Evolutionary conservation across 2,329 filamentous ascomycete genomes (phyloP).

Genomic region (Tolypocladium nubicola): DNA sequence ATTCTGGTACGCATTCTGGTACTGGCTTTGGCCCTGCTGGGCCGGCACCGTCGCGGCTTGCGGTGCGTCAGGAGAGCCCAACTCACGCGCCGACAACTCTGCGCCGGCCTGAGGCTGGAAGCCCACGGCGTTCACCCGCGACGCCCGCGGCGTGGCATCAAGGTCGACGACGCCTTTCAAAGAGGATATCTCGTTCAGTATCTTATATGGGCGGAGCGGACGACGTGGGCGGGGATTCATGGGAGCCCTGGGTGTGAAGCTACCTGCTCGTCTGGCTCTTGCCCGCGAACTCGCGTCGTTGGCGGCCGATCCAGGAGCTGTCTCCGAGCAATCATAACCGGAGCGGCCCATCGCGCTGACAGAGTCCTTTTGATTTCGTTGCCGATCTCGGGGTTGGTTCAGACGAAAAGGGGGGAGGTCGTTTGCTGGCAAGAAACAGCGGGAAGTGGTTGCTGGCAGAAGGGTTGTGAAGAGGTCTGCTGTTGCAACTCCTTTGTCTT

Average conservation of each 20-base stretch:
- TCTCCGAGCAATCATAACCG: background rate
- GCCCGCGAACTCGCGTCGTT: background rate
- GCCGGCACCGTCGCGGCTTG: background rate
- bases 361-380: background rate
- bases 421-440: background rate
- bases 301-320: background rate
- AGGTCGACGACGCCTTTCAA: background rate
- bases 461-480: background rate
- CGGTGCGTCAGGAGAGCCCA: background rate
- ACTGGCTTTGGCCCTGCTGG: background rate
- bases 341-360: background rate
- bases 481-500: background rate
- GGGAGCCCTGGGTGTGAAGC: background rate
- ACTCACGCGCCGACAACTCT: background rate
- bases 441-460: background rate
- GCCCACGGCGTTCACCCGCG: background rate
- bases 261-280: background rate
- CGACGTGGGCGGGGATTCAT: background rate
- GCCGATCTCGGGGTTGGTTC: background rate
- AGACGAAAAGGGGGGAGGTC: too few species aligned
- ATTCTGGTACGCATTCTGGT: background rate
- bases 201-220: background rate
- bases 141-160: slow-evolving; percentile 1
- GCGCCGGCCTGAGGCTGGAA: background rate
- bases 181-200: background rate